These are phyloP conservation scores for Mortierella alpina DNA, from an alignment of 192 early-diverging fungal genomes.

Conservation along the genomic window DNA sequence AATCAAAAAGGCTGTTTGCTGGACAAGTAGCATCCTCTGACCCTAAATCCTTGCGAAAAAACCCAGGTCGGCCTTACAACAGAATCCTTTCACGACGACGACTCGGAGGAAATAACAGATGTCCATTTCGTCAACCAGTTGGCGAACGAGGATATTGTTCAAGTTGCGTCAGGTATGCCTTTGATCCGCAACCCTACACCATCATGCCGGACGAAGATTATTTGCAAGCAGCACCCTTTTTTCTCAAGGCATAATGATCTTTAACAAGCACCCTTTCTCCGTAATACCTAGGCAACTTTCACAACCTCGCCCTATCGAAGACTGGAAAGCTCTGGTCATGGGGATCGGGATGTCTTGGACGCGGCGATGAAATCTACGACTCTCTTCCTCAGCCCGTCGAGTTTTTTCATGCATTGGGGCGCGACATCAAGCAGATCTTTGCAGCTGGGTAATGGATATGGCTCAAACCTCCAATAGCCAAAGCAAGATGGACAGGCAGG, in stretches of 20 bases:
- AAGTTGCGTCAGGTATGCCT: slow-evolving; percentile 44
- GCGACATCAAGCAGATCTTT: slow-evolving; percentile 45
- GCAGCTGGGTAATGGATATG: slow-evolving; percentile 39
- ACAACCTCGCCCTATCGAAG: slow-evolving; percentile 44
- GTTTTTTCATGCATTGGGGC: slow-evolving; percentile 42
- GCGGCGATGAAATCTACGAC: slow-evolving; percentile 49
- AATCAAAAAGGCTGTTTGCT: neutral
- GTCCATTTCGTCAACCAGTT: slow-evolving; percentile 51
- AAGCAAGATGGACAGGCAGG: neutral
- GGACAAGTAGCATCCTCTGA: no score
- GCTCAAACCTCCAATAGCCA: neutral
- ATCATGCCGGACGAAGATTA: no score
- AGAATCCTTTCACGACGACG: slow-evolving; percentile 51
- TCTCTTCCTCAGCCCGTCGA: slow-evolving; percentile 49
- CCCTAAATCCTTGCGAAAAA: neutral
- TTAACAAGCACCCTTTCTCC: neutral
- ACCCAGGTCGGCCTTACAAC: slow-evolving; percentile 46
- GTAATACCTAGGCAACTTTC: slow-evolving; percentile 34
- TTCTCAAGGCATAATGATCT: no score
- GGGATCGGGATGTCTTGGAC: slow-evolving; percentile 49
- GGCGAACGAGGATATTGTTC: slow-evolving; percentile 44
- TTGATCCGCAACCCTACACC: neutral
- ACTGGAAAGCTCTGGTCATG: slow-evolving; percentile 49
- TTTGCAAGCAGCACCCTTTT: no score
- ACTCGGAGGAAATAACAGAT: slow-evolving; percentile 47